A percentile compares a stretch with the other conserved stretches of the same genome.
These are phyloP conservation scores for Backusella westeae DNA, from an alignment of 192 early-diverging fungal genomes.

Conservation along the genomic window DNA sequence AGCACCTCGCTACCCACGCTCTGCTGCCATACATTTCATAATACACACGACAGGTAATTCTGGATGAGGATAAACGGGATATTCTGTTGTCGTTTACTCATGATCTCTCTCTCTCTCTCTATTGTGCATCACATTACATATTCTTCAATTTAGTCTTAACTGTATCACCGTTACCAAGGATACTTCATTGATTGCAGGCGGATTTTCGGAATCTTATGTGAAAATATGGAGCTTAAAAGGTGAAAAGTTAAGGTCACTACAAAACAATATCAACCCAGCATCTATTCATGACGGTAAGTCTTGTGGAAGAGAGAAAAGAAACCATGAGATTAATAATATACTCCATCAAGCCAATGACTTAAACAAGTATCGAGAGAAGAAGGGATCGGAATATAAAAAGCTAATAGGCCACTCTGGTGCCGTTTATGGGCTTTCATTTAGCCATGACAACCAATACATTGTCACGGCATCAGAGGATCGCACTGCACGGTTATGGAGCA, in stretches of 20 bases:
- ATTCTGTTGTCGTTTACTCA: background rate
- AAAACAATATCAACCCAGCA: slow-evolving; percentile 57
- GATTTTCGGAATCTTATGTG: slow-evolving; percentile 93
- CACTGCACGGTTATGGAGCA: slow-evolving; percentile 95
- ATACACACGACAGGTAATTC: slow-evolving; percentile 68
- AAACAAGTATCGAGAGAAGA: slow-evolving; percentile 58
- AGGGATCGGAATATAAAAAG: slow-evolving; percentile 53
- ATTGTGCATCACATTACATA: background rate
- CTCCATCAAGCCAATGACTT: slow-evolving; percentile 46
- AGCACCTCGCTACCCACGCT: slow-evolving; percentile 77
- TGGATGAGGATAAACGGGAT: background rate
- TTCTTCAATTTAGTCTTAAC: slow-evolving; percentile 56
- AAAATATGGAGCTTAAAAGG: slow-evolving; percentile 89
- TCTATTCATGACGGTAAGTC: slow-evolving; percentile 45
- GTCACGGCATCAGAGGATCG: slow-evolving; percentile 91
- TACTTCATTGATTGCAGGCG: slow-evolving; percentile 76
- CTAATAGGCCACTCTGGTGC: slow-evolving; percentile 92
- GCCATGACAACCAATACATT: slow-evolving; percentile 80
- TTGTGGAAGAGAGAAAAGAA: background rate
- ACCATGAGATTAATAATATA: background rate
- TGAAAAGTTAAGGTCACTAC: slow-evolving; percentile 66
- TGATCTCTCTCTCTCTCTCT: background rate
- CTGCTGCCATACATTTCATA: slow-evolving; percentile 96
- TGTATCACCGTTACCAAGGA: slow-evolving; percentile 85
- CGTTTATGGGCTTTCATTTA: slow-evolving; percentile 85